Conservation (phyloP, 2,329 filamentous ascomycete genomes). For the Waltergamsia citrina region DNA sequence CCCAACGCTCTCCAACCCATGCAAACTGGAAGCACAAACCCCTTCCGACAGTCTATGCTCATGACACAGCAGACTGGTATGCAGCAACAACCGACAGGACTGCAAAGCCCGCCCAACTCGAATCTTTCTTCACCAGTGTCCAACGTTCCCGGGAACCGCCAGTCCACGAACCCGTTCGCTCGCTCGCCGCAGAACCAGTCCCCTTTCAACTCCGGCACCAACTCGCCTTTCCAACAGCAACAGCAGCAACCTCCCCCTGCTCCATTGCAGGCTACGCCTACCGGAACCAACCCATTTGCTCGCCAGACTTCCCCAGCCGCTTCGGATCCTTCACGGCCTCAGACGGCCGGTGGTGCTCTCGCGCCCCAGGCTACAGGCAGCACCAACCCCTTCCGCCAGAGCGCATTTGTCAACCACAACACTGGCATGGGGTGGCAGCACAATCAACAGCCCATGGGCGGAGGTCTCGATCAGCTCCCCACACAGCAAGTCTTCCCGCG, state of each 20-base stretch:
- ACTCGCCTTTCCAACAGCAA: constrained; percentile 35
- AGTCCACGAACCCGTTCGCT: constrained; percentile 83
- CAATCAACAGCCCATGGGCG: constrained; percentile 68
- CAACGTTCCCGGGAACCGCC: constrained; percentile 37
- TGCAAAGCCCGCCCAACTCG: constrained; percentile 11
- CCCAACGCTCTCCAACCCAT: constrained; percentile 7
- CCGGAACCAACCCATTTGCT: constrained; percentile 52
- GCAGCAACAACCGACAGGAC: no score
- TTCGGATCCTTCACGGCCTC: constrained; percentile 28
- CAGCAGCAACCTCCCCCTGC: constrained; percentile 14
- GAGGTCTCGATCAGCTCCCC: constrained; percentile 66
- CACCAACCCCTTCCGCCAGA: constrained; percentile 92
- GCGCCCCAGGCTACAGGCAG: constrained; percentile 73
- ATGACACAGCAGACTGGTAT: constrained; percentile 45
- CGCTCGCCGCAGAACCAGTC: constrained; percentile 41
- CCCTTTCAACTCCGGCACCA: constrained; percentile 21
- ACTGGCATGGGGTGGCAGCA: constrained; percentile 87
- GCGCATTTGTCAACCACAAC: constrained; percentile 78
- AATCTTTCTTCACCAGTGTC: constrained; percentile 27
- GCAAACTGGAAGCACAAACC: constrained; percentile 58
- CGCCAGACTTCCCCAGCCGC: constrained; percentile 25
- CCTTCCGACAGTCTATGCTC: constrained; percentile 89
- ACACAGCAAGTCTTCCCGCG: constrained; percentile 82
- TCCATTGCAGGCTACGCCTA: constrained; percentile 37
- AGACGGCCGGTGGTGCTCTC: constrained; percentile 38